A percentile compares a stretch with the other conserved stretches of the same genome.
These are phyloP conservation scores for Umbelopsis vinacea DNA, from an alignment of 192 early-diverging fungal species.

Conservation along the genomic window DNA sequence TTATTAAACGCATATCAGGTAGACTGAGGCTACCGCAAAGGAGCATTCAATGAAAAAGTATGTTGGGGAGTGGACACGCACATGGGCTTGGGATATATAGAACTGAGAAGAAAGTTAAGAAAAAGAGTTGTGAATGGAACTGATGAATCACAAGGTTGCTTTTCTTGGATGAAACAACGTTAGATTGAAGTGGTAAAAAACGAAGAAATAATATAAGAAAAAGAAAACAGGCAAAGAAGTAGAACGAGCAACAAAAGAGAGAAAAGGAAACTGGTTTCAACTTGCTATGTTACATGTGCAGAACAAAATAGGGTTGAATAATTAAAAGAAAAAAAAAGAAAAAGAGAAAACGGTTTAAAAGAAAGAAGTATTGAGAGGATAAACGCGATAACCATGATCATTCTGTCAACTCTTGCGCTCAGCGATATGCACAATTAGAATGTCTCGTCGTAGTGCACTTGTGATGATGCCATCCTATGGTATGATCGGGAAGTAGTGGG, in stretches of 20 bases:
- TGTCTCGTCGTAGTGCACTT: neutral
- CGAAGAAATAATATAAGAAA: slow-evolving; percentile 3
- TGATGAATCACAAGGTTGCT: slow-evolving; percentile 11
- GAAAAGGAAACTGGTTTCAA: neutral
- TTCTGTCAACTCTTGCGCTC: slow-evolving; percentile 13
- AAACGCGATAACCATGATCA: slow-evolving; percentile 1
- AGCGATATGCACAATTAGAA: slow-evolving; percentile 9
- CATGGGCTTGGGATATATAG: slow-evolving; percentile 24
- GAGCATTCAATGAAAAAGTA: too few species aligned
- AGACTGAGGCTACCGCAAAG: too few species aligned
- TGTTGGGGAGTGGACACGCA: slow-evolving; percentile 16
- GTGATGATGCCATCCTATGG: slow-evolving; percentile 18
- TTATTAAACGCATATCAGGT: too few species aligned
- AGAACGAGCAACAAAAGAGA: neutral
- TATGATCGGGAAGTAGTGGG: slow-evolving; percentile 20
- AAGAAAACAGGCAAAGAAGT: neutral
- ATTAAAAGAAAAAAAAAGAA: slow-evolving; percentile 9
- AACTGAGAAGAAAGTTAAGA: neutral
- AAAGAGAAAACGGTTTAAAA: neutral
- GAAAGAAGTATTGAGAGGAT: neutral
- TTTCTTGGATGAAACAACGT: neutral
- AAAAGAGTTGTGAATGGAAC: neutral
- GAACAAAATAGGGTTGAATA: slow-evolving; percentile 25
- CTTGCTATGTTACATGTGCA: slow-evolving; percentile 24
- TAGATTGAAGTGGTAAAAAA: slow-evolving; percentile 2